phyloP scores from a whole-genome alignment of 2,329 filamentous ascomycete species.

The Aspergillus fijiensis region DNA sequence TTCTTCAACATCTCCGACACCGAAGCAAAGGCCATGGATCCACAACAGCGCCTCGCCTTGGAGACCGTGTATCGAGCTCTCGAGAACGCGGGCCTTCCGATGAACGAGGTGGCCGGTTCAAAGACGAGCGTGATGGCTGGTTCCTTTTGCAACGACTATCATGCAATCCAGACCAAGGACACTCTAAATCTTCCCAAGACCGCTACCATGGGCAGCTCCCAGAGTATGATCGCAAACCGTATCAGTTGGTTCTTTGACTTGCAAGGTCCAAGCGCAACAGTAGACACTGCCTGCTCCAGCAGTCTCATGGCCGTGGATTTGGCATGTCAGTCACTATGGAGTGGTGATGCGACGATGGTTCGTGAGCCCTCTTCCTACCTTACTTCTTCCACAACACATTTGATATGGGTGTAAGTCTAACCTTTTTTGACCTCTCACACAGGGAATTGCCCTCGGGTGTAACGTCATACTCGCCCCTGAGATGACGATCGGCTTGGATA shows the following conservation, averaged over 20 bases:
- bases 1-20: conserved; percentile 32
- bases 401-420: not conserved
- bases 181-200: conserved; percentile 15
- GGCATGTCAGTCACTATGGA: conserved; percentile 22
- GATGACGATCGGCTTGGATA: conserved; percentile 13
- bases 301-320: conserved; percentile 26
- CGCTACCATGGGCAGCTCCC: conserved; percentile 25
- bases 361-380: not conserved
- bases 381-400: not conserved
- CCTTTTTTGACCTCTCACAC: not conserved
- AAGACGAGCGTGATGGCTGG: conserved; percentile 37
- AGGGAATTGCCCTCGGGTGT: conserved; percentile 17
- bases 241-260: conserved; percentile 29
- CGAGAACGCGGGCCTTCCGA: conserved; percentile 26
- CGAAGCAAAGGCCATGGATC: conserved; percentile 32
- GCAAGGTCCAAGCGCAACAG: conserved; percentile 27
- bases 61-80: conserved; percentile 31
- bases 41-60: conserved; percentile 32
- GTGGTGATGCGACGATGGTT: conserved; percentile 21
- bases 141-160: conserved; percentile 32
- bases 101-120: conserved; percentile 31
- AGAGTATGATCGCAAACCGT: conserved; percentile 34
- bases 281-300: conserved; percentile 32
- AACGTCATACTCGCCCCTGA: conserved; percentile 19
- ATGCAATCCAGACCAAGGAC: conserved; percentile 22